Evolutionary conservation across 331 rosid genomes (phyloP).

Genomic region (Ulmus americana): DNA sequence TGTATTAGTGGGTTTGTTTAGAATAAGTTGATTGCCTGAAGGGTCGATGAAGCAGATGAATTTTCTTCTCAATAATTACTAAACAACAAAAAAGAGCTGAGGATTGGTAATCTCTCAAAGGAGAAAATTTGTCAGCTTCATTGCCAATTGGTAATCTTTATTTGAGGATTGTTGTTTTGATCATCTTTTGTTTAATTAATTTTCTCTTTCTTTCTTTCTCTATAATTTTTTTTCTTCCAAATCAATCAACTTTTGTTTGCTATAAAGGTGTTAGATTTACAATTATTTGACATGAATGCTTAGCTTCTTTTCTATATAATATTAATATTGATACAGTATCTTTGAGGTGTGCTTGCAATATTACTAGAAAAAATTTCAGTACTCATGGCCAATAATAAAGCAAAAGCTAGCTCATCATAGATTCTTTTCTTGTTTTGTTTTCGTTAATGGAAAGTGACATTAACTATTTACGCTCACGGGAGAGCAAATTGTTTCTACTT

Average conservation of each 20-base stretch:
- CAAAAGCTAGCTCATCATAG: no score
- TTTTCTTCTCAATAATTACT: slow-evolving; percentile 46
- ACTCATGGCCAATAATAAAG: no score
- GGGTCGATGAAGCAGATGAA: slow-evolving; percentile 67
- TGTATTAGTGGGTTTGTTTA: slow-evolving; percentile 1
- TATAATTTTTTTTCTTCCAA: slow-evolving; percentile 5
- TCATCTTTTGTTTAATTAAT: background rate
- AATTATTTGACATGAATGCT: slow-evolving; percentile 9
- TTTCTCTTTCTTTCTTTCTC: slow-evolving; percentile 14
- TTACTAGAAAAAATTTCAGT: no score
- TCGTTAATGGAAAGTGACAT: no score
- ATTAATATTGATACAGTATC: no score
- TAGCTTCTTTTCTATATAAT: no score
- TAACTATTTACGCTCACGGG: no score
- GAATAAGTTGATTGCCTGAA: slow-evolving; percentile 35
- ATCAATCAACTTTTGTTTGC: slow-evolving; percentile 9
- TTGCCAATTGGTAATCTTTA: slow-evolving; percentile 34
- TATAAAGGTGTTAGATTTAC: slow-evolving; percentile 8
- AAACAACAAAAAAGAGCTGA: slow-evolving; percentile 11
- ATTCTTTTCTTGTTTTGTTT: no score
- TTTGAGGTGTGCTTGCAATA: no score
- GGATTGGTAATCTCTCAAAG: slow-evolving; percentile 17
- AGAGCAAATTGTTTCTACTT: no score
- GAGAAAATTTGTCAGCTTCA: slow-evolving; percentile 72
- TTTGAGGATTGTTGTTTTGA: background rate